Evolutionary conservation across 2,329 filamentous ascomycete species (phyloP), one percentile per base, ranked within the genome.

Genomic region (Colletotrichum melonis): DNA sequence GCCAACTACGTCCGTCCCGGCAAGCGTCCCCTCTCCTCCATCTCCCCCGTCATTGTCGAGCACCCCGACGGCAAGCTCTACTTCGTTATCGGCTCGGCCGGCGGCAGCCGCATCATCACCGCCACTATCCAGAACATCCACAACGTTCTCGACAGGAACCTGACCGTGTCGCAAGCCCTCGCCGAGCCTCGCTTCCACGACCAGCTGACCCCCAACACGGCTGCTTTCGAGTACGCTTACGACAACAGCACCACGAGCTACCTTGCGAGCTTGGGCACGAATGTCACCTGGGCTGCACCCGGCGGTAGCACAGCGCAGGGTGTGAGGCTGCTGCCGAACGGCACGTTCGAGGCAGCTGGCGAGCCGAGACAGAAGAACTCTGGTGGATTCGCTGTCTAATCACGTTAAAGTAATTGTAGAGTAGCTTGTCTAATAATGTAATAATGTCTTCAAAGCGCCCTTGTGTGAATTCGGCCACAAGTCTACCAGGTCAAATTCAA

Each of bases 81-180:
- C 79, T 89, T 95, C 73, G 87, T 92, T 22, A 90, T 93, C 0
- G 95, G 95, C 4, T 91, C 94, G 0, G 95, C 95, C 0, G 95
- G 95, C 1, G 95, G 95, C 0, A 94, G 92, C 55, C 88, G 94
- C 4, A 98, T 98, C 81, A 96, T 95, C 78, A 97, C 94, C 0
- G 86, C 94, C 0, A 96, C 93, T 0, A 88, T 95, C n/a, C 94
- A 97, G 81, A 92, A 92, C 69, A 84, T 95, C 4, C 91, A 94
- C 78, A 88, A 95, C 77, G 88, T 95, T 0, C 84, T 98, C 0
- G 94, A 97, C 76, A 88, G 89, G 46, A 82, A 83, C 4, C 84
- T 94, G 84, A 91, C 87, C 0, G 85, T 91, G 0, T 81, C 85
- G 0, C 86, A 93, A 62, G 92, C 94, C 0, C 83, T 98, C 0